Conservation (phyloP, 1,139 yeast species). For the Sugiyamaella castrensis region DNA sequence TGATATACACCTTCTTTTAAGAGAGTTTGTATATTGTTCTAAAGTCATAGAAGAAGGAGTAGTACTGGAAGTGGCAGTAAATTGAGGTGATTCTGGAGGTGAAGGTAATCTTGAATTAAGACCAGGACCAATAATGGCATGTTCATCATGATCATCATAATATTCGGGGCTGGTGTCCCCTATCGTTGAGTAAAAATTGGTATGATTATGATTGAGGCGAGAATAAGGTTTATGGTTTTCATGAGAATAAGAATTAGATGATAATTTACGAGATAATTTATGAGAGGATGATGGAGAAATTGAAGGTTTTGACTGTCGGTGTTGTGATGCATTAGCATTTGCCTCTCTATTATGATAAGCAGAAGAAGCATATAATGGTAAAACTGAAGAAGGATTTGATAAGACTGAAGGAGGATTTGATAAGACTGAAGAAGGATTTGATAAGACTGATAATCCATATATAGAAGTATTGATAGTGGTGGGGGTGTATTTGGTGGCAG, state of each 20-base stretch:
- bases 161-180: neutral
- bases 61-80: neutral
- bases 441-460: conserved; percentile 9
- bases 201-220: neutral
- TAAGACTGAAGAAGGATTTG: conserved; percentile 11
- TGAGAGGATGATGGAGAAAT: conserved; percentile 1
- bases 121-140: neutral
- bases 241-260: conserved; percentile 2
- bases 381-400: conserved; percentile 11
- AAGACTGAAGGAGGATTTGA: no score
- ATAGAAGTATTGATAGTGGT: conserved; percentile 12
- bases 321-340: neutral
- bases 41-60: conserved; percentile 12
- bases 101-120: conserved; percentile 19
- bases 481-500: neutral
- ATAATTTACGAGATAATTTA: neutral
- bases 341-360: conserved; percentile 14
- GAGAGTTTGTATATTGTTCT: conserved; percentile 16
- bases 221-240: conserved; percentile 2
- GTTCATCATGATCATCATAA: conserved; percentile 3
- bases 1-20: conserved; percentile 61
- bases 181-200: neutral
- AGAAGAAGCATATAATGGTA: conserved; percentile 9
- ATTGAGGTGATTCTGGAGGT: conserved; percentile 22
- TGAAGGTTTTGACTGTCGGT: neutral